A percentile compares a stretch with the other conserved stretches of the same genome.
These are phyloP conservation scores for Pseudogymnoascus sp. DNA, from an alignment of 2,329 filamentous ascomycete species.

Conservation along the genomic window DNA sequence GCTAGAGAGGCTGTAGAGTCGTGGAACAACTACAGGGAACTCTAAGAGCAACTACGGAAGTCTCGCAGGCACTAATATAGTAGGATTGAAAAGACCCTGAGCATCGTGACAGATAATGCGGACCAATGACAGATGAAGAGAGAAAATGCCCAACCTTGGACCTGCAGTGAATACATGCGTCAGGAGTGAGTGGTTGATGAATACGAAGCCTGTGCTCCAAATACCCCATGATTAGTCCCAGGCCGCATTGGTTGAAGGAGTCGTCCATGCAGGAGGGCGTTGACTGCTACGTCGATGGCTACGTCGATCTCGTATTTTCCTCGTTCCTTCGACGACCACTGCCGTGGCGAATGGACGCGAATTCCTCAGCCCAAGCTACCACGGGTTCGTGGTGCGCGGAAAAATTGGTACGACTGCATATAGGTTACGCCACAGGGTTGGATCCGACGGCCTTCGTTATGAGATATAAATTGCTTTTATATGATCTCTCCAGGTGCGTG, in stretches of 20 bases:
- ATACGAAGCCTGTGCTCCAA: neutral
- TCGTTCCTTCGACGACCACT: neutral
- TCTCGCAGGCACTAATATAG: neutral
- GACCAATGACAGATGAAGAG: neutral
- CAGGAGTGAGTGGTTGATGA: neutral
- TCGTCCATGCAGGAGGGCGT: neutral
- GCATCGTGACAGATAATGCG: neutral
- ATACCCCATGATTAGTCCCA: neutral
- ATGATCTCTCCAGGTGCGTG: neutral
- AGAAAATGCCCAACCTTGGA: neutral
- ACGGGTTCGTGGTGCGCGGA: neutral
- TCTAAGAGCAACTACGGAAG: neutral
- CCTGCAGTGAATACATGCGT: neutral
- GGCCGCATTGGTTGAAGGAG: neutral
- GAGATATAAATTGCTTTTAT: neutral
- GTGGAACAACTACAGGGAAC: neutral
- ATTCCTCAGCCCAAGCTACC: neutral
- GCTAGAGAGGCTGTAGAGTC: neutral
- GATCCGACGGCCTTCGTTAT: neutral
- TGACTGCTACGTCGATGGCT: neutral
- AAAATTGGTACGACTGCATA: neutral
- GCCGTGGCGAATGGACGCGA: neutral
- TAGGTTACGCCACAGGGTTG: neutral
- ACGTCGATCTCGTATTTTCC: neutral
- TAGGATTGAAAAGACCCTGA: neutral